Evolutionary conservation across 129 eudicot species (phyloP).

Genomic region (Tanacetum coccineum): DNA sequence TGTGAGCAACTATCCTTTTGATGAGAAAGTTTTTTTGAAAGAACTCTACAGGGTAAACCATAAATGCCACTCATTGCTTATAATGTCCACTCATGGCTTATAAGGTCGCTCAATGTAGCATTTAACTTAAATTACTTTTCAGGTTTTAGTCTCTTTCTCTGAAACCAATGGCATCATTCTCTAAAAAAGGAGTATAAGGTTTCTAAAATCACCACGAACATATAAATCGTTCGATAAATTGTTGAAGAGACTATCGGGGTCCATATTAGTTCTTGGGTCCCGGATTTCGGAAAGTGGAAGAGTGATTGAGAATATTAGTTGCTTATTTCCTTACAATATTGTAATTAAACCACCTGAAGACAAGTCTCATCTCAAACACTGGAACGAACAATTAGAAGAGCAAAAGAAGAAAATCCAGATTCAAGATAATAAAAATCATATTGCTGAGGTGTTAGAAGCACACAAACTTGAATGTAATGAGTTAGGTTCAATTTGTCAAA

Average conservation of each 20-base stretch:
- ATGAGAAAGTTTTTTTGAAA: slow-evolving; percentile 62
- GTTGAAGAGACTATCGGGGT: slow-evolving; percentile 70
- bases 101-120: not conserved
- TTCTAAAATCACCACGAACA: slow-evolving; percentile 57
- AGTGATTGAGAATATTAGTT: slow-evolving; percentile 48
- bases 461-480: slow-evolving; percentile 96
- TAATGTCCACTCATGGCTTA: not conserved
- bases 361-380: slow-evolving; percentile 57
- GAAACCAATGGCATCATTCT: slow-evolving; percentile 64
- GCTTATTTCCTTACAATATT: slow-evolving; percentile 71
- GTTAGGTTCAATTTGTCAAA: slow-evolving; percentile 70
- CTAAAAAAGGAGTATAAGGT: slow-evolving; percentile 79
- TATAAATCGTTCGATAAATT: slow-evolving; percentile 58
- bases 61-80: too few species aligned
- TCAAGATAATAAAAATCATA: slow-evolving; percentile 87
- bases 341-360: slow-evolving; percentile 88
- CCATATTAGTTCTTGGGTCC: slow-evolving; percentile 79
- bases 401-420: slow-evolving; percentile 68
- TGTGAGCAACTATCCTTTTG: slow-evolving; percentile 54
- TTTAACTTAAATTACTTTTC: slow-evolving; percentile 20
- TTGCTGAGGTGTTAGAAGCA: slow-evolving; percentile 83
- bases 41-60: slow-evolving; percentile 72
- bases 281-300: slow-evolving; percentile 44
- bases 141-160: slow-evolving; percentile 70
- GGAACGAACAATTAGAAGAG: slow-evolving; percentile 85